Evolutionary conservation across 2,329 filamentous ascomycete genomes (phyloP), one percentile per base, ranked within the genome.

Genomic region (Penicillium sp.): DNA sequence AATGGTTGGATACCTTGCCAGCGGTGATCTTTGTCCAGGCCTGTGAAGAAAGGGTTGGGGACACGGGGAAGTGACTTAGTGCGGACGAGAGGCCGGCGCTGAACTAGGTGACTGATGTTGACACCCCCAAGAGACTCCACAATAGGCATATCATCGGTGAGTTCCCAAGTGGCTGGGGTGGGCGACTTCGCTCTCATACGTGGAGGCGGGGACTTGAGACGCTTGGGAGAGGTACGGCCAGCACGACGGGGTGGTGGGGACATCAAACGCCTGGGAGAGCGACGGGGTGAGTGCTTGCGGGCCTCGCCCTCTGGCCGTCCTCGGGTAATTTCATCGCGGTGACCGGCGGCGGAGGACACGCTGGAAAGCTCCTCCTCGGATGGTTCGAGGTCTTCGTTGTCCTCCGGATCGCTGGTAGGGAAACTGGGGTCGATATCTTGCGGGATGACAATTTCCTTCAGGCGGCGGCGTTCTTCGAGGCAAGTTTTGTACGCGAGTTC

Each of bases 371-470:
- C 78, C 45, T 80, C 67, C 72, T 85, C 57, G 69, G 79, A 66
- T 74, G 86, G 77, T 70, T 90, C 87, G 40, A 90, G 86, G 38
- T 91, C 89, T 46, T 90, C 90, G 29, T 93, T 88, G 64, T 92
- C 87, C 65, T 99, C 94, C 0, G 89, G 90, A 65, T 97, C 94
- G 0, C 92, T 96, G 0, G 92, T 92, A 0, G 94, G 94, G 72
- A 99, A 99, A 70, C 92, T 97, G 1, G 94, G 94, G 70, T 99
- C 94, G 59, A 97, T 96, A 66, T 97, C 94, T 71, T 97, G 94
- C n/a, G 94, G 93, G 31, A 93, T 91, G 31, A 85, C 72, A 61
- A 89, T 87, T 59, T 92, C 88, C 77, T 92, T 96, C 64, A 88
- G 87, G 46, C 87, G 87, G 66, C 92, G 88, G 64, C 90, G 87